Percentiles rank a stretch among this genome's conserved stretches.
phyloP scores from a whole-genome alignment of 2,329 filamentous ascomycete genomes.

The Pseudogymnoascus sp. region DNA sequence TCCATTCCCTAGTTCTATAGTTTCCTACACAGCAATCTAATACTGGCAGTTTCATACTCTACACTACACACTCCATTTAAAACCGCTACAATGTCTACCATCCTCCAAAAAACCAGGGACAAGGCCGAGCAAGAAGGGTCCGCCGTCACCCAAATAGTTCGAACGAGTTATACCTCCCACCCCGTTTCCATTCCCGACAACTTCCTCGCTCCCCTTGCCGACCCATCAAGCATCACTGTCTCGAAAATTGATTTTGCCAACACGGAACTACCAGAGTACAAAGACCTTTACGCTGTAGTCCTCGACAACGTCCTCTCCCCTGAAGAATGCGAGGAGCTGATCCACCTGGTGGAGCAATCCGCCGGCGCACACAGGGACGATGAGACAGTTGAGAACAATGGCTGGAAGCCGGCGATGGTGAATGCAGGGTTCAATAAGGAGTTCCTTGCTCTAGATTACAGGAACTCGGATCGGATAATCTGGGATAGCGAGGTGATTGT shows the following conservation, averaged over 20 bases:
- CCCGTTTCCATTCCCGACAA: constrained; percentile 34
- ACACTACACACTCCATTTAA: background rate
- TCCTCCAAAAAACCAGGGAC: constrained; percentile 5
- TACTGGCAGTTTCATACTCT: background rate
- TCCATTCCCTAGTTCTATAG: background rate
- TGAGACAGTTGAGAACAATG: constrained; percentile 20
- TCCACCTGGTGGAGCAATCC: constrained; percentile 38
- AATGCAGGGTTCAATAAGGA: constrained; percentile 57
- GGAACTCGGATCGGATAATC: constrained; percentile 70
- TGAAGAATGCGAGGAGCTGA: constrained; percentile 53
- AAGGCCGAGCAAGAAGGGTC: constrained; percentile 2
- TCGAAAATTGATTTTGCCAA: constrained; percentile 45
- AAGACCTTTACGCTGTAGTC: constrained; percentile 47
- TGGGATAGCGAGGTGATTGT: constrained; percentile 59
- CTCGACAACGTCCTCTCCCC: constrained; percentile 52
- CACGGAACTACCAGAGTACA: constrained; percentile 44
- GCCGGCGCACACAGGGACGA: constrained; percentile 33
- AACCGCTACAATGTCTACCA: background rate
- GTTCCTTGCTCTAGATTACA: constrained; percentile 44
- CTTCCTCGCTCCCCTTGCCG: constrained; percentile 40
- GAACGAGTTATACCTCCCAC: constrained; percentile 28
- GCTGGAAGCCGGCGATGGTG: constrained; percentile 62
- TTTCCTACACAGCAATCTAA: background rate
- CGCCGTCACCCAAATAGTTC: constrained; percentile 11
- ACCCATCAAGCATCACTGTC: constrained; percentile 37